phyloP scores from a whole-genome alignment of 2,329 filamentous ascomycete genomes.

The Claviceps sorghi region DNA sequence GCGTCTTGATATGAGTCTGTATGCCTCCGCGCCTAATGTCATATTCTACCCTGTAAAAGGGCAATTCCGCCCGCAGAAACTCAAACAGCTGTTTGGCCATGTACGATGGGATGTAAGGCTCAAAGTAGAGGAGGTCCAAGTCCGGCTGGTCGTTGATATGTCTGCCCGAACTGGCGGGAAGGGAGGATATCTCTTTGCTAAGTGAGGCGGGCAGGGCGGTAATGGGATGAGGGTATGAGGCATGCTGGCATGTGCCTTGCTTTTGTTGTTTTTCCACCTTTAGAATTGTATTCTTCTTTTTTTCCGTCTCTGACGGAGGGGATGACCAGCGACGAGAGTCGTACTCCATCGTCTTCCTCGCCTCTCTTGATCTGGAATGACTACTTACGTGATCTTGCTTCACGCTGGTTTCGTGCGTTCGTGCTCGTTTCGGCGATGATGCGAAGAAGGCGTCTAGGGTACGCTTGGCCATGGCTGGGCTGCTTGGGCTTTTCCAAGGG shows the following conservation, averaged over 20 bases:
- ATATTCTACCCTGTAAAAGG: conserved; percentile 65
- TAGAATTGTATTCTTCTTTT: not conserved
- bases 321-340: not conserved
- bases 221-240: conserved; percentile 37
- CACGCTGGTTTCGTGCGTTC: not conserved
- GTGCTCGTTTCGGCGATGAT: conserved; percentile 12
- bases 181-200: conserved; percentile 23
- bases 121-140: conserved; percentile 60
- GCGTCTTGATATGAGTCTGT: conserved; percentile 45
- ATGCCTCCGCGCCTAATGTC: conserved; percentile 51
- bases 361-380: too few species aligned
- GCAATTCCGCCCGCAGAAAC: conserved; percentile 55
- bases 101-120: conserved; percentile 51
- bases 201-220: conserved; percentile 25
- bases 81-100: conserved; percentile 48
- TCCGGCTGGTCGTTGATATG: conserved; percentile 52
- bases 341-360: rapidly evolving
- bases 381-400: conserved; percentile 2
- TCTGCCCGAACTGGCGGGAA: conserved; percentile 37
- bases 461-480: conserved; percentile 21
- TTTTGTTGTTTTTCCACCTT: not conserved
- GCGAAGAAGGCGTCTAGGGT: conserved; percentile 57
- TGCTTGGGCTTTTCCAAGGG: not conserved
- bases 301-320: not conserved
- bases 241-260: conserved; percentile 20